These are phyloP conservation scores for Lycium barbarum DNA, from an alignment of 257 asterid species.

Conservation along the genomic window DNA sequence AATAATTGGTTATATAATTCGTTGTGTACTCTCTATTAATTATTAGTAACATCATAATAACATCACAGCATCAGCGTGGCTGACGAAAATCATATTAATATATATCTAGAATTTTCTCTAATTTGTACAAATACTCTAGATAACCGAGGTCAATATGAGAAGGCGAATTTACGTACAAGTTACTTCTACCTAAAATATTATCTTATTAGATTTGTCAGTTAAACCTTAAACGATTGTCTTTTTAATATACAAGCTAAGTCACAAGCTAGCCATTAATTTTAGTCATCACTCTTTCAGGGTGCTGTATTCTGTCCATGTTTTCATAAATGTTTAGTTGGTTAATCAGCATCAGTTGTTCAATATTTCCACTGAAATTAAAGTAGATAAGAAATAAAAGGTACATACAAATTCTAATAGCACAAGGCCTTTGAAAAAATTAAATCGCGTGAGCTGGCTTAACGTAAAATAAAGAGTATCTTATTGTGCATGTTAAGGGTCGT, in stretches of 20 bases:
- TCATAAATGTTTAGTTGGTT: neutral
- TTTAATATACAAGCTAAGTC: neutral
- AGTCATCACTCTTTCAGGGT: neutral
- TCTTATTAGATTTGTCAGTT: neutral
- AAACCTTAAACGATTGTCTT: neutral
- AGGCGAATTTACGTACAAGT: neutral
- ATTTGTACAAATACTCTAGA: neutral
- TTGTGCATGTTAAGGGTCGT: neutral
- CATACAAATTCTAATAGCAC: neutral
- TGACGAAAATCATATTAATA: neutral
- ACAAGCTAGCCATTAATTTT: neutral
- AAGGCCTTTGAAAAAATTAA: neutral
- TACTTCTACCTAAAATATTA: neutral
- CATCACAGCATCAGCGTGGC: neutral
- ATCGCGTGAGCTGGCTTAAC: neutral
- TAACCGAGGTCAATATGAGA: neutral
- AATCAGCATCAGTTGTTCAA: neutral
- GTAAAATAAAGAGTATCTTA: no score
- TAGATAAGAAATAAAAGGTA: neutral
- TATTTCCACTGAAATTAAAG: neutral
- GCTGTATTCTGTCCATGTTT: neutral
- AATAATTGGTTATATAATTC: no score
- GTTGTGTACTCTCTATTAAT: no score
- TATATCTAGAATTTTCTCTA: neutral
- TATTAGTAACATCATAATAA: no score